phyloP scores from a whole-genome alignment of 352 stramenopile genomes.

The Pythium biforme region DNA sequence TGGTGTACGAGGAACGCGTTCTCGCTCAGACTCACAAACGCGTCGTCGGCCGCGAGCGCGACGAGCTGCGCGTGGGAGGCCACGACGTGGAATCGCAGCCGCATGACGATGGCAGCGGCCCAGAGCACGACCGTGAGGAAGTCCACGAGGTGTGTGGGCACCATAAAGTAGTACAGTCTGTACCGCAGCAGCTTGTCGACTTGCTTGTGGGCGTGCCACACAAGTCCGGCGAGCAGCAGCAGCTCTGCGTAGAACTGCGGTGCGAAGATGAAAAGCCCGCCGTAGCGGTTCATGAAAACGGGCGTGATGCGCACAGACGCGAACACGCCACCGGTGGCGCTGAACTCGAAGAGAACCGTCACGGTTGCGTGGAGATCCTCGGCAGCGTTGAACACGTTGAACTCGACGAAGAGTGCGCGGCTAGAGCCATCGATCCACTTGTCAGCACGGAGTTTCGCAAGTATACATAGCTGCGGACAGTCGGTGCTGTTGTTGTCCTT shows the following conservation, averaged over 20 bases:
- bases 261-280: constrained; percentile 41
- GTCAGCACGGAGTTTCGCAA: constrained; percentile 32
- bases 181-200: constrained; percentile 55
- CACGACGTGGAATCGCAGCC: constrained; percentile 33
- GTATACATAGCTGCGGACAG: constrained; percentile 40
- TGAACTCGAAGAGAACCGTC: constrained; percentile 59
- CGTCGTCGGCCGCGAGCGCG: constrained; percentile 31
- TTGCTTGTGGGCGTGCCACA: constrained; percentile 50
- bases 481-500: neutral
- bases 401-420: constrained; percentile 51
- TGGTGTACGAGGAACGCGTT: constrained; percentile 30
- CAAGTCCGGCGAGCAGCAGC: constrained; percentile 36
- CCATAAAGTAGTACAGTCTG: constrained; percentile 59
- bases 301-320: constrained; percentile 33
- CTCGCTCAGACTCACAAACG: constrained; percentile 38
- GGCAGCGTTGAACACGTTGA: constrained; percentile 67
- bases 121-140: constrained; percentile 50
- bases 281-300: constrained; percentile 54
- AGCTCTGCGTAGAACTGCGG: constrained; percentile 52
- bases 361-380: constrained; percentile 48
- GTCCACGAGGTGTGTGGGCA: constrained; percentile 52
- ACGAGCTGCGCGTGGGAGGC: constrained; percentile 40
- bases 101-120: constrained; percentile 31
- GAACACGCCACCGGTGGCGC: constrained; percentile 36
- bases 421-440: constrained; percentile 55